Conservation (phyloP, 768 basidiomycete genomes). For the Amanita phalloides region DNA sequence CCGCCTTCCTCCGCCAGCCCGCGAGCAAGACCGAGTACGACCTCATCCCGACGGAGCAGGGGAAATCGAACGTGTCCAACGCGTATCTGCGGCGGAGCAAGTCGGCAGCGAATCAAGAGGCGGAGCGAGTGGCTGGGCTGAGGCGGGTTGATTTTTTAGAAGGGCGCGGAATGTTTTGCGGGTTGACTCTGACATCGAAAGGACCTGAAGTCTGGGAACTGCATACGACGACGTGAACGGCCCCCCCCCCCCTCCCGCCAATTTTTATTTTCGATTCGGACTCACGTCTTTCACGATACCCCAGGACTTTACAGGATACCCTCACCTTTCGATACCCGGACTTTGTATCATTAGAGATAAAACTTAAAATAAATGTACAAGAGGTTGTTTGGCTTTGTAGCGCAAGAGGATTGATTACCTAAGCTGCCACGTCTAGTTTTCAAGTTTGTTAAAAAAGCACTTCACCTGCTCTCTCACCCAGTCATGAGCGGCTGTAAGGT, state of each 20-base stretch:
- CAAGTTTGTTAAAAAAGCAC: constrained; percentile 9
- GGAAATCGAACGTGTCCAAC: constrained; percentile 18
- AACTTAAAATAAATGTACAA: neutral
- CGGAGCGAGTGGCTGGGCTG: constrained; percentile 35
- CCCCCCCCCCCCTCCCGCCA: neutral
- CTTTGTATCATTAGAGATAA: neutral
- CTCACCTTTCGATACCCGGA: neutral
- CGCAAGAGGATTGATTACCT: constrained; percentile 14
- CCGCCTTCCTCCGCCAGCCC: constrained; percentile 28
- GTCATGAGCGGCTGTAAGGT: constrained; percentile 74
- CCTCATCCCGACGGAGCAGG: constrained; percentile 19
- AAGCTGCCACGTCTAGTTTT: constrained; percentile 30
- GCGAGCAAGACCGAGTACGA: constrained; percentile 31
- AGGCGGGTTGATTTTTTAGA: constrained; percentile 47
- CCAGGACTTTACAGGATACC: neutral
- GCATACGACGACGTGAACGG: constrained; percentile 3
- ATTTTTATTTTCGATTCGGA: neutral
- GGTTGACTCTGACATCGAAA: constrained; percentile 18
- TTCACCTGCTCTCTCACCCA: constrained; percentile 14
- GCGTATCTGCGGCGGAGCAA: constrained; percentile 33
- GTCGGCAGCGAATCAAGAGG: constrained; percentile 18
- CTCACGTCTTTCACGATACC: neutral
- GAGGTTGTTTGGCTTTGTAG: neutral
- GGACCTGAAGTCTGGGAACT: constrained; percentile 5
- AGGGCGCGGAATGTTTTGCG: constrained; percentile 27